Base-by-base conservation (phyloP, 495 filamentous ascomycete genomes). In the Penicillium coprophilum region DNA sequence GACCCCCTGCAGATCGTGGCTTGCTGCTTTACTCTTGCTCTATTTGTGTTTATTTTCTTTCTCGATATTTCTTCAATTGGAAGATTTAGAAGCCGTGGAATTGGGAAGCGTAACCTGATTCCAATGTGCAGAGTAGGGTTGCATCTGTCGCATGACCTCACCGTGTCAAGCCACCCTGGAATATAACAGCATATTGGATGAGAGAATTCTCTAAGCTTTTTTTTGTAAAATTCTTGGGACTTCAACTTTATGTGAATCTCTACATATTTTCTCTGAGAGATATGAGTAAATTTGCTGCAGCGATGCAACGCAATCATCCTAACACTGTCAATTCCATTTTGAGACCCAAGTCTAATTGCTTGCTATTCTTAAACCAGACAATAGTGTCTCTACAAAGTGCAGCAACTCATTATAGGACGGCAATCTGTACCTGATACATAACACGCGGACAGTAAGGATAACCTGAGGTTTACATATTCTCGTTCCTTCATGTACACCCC, bases 341-440 rank as follows among this genome's bases (percentile, higher is more conserved):
- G 54, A 64, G 55, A 61, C 36, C 47, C 46, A 53, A 28, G 13
- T 52, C 9, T 19, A 64, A 61, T 61, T 15, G 4, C 50, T 47
- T 54, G 15, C 46, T 17, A 36, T 34, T 57, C 50, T 61, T 58
- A 60, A 64, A 47, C 46, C 46, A 45, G 53, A 46, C 51, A 51
- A 47, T 24, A 57, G 34, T 46, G 15, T 63, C 53, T 60, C 57
- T 50, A 60, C 50, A 54, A 54, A 57, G 57, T 60, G 57, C 24
- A 27, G 7, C 7, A 27, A 2, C 7, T 5, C 24, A 27, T 27
- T 6, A 27, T 27, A 27, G 24, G 24, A 27, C 4, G 24, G 7
- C 24, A 27, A 27, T 27, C 0, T 27, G 7, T 27, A 27, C 24
- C 24, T 24, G 2, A 2, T 24, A 24, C 23, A 24, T n/a, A n/a